Percentiles rank a stretch among this genome's conserved stretches.
Conservation (phyloP, 345 rosid species). For the Sonneratia alba region DNA sequence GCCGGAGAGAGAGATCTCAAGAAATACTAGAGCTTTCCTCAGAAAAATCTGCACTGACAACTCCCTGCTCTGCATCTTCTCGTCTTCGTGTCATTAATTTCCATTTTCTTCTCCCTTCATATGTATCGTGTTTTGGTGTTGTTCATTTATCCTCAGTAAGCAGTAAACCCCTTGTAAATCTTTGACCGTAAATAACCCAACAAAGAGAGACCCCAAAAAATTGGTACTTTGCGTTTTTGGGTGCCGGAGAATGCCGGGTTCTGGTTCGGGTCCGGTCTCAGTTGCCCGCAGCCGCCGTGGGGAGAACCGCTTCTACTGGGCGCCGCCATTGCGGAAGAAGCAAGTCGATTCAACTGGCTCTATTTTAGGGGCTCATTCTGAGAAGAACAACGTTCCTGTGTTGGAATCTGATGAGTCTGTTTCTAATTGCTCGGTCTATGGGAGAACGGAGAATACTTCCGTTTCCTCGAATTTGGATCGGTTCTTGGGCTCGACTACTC, state of each 20-base stretch:
- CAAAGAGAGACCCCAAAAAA: not conserved
- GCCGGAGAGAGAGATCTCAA: not conserved
- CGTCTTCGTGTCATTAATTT: not conserved
- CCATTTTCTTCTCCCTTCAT: not conserved
- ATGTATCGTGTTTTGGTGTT: not conserved
- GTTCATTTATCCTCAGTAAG: not conserved
- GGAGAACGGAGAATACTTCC: constrained; percentile 13
- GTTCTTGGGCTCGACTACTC: constrained; percentile 80
- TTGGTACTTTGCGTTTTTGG: not conserved
- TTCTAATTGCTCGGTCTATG: constrained; percentile 31
- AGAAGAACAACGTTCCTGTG: constrained; percentile 15
- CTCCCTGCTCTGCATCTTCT: not conserved
- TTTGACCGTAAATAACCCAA: not conserved
- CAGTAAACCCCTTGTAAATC: constrained; percentile 2
- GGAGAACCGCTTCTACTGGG: constrained; percentile 34
- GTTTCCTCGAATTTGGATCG: constrained; percentile 73
- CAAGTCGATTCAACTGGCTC: constrained; percentile 7
- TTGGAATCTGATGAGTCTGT: constrained; percentile 26
- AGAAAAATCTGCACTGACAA: not conserved
- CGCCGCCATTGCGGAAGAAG: constrained; percentile 31
- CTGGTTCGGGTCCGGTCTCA: constrained; percentile 27
- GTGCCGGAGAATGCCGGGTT: constrained; percentile 24
- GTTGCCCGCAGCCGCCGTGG: constrained; percentile 25
- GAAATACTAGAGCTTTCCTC: not conserved
- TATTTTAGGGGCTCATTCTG: constrained; percentile 7